A percentile compares a stretch with the other conserved stretches of the same genome.
These are phyloP conservation scores for Penicillium sp. DNA, from an alignment of 2,329 filamentous ascomycete species.

Conservation along the genomic window DNA sequence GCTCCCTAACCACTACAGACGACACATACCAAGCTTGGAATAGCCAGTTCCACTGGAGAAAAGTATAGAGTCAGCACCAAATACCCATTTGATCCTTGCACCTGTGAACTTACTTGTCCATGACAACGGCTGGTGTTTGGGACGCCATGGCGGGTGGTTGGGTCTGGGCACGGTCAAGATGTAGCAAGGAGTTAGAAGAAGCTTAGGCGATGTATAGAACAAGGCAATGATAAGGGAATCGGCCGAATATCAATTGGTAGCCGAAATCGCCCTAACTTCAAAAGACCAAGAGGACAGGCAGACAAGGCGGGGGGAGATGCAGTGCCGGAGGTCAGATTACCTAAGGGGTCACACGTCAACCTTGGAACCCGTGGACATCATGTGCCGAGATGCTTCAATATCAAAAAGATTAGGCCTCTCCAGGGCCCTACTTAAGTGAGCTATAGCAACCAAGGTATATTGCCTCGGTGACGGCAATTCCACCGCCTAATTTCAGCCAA, in stretches of 20 bases:
- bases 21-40: slow-evolving; percentile 81
- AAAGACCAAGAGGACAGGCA: slow-evolving; percentile 19
- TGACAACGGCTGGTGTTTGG: slow-evolving; percentile 99
- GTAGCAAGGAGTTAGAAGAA: not conserved
- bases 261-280: slow-evolving; percentile 2
- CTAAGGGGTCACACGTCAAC: slow-evolving; percentile 8
- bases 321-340: slow-evolving; percentile 14
- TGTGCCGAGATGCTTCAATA: slow-evolving; percentile 5
- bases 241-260: slow-evolving; percentile 6
- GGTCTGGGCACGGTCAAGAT: slow-evolving; percentile 4
- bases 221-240: not conserved
- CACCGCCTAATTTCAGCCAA: not conserved
- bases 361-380: slow-evolving; percentile 2
- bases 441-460: not conserved
- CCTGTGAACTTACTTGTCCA: slow-evolving; percentile 84
- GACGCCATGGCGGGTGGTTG: slow-evolving; percentile 62
- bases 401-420: not conserved
- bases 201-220: not conserved
- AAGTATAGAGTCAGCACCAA: slow-evolving; percentile 17
- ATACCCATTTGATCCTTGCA: slow-evolving; percentile 9
- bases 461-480: not conserved
- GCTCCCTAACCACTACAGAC: slow-evolving; percentile 6
- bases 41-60: slow-evolving; percentile 84
- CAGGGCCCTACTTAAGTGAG: not conserved
- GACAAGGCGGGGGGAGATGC: slow-evolving; percentile 21